phyloP scores from a whole-genome alignment of 208 protist genomes.

The Trypanosoma caninum region DNA sequence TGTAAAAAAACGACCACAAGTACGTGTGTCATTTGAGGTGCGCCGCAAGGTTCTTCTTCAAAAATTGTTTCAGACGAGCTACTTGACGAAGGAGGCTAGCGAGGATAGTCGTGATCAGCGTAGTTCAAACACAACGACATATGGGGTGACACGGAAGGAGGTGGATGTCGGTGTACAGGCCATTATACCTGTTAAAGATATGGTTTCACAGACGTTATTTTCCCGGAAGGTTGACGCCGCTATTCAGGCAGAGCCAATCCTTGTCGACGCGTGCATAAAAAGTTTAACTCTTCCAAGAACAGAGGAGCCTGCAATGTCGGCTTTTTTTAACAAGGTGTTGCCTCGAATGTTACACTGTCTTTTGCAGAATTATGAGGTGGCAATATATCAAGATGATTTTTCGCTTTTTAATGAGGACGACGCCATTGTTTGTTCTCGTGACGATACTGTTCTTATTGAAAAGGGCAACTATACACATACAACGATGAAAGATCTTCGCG shows the following conservation, averaged over 20 bases:
- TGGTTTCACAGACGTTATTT: conserved; percentile 71
- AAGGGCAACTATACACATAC: conserved; percentile 86
- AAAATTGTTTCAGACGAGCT: conserved; percentile 41
- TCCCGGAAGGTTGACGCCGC: conserved; percentile 71
- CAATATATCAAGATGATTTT: conserved; percentile 89
- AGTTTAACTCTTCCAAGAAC: conserved; percentile 47
- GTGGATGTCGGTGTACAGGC: conserved; percentile 83
- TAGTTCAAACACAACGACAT: conserved; percentile 53
- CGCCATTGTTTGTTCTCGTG: conserved; percentile 70
- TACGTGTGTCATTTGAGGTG: conserved; percentile 71
- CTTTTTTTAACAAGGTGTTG: conserved; percentile 76
- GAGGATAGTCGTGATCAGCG: conserved; percentile 86
- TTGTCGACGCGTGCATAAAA: conserved; percentile 80
- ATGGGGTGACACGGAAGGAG: conserved; percentile 60
- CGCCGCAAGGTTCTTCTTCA: conserved; percentile 60
- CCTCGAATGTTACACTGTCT: conserved; percentile 79
- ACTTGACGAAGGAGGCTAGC: conserved; percentile 81
- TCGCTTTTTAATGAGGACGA: conserved; percentile 84
- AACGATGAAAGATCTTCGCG: conserved; percentile 67
- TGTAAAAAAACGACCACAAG: conserved; percentile 49
- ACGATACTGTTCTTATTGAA: conserved; percentile 79
- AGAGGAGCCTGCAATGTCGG: conserved; percentile 51
- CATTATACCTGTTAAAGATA: conserved; percentile 25
- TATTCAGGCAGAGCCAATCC: conserved; percentile 71
- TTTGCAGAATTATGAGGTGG: conserved; percentile 79